Conservation (phyloP, 352 stramenopile species). For the Thalassiosira livingstoniorum region DNA sequence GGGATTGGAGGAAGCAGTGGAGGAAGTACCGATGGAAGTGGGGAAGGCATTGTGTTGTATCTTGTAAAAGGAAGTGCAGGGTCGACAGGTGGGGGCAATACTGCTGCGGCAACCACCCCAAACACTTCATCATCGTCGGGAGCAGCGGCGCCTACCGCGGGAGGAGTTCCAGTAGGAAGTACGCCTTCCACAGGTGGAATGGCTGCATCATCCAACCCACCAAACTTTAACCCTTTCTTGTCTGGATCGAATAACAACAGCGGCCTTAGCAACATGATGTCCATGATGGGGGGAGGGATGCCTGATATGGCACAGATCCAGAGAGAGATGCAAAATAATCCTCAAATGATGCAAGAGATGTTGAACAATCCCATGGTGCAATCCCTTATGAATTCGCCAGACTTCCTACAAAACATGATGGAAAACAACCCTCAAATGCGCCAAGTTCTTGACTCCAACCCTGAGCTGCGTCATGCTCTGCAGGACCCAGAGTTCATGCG, state of each 20-base stretch:
- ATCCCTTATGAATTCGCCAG: slow-evolving; percentile 93
- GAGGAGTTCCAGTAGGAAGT: not conserved
- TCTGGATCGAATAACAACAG: slow-evolving; percentile 10
- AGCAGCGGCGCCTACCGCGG: slow-evolving; percentile 13
- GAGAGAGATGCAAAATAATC: slow-evolving; percentile 58
- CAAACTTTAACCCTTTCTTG: slow-evolving; percentile 23
- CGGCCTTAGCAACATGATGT: slow-evolving; percentile 34
- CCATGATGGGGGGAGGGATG: slow-evolving; percentile 35
- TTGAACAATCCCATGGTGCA: slow-evolving; percentile 90
- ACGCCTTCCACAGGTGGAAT: not conserved
- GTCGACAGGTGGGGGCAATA: slow-evolving; percentile 8
- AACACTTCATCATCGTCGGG: too few relatives aligned
- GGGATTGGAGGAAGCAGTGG: slow-evolving; percentile 28
- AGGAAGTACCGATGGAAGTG: slow-evolving; percentile 6
- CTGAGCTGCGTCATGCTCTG: slow-evolving; percentile 94
- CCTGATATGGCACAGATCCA: slow-evolving; percentile 43
- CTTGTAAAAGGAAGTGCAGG: slow-evolving; percentile 67
- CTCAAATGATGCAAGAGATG: slow-evolving; percentile 77
- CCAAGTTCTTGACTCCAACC: slow-evolving; percentile 94
- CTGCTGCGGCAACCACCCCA: slow-evolving; percentile 4
- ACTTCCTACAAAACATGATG: slow-evolving; percentile 95
- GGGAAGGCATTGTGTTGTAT: slow-evolving; percentile 70
- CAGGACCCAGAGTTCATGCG: slow-evolving; percentile 95
- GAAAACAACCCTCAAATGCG: slow-evolving; percentile 96
- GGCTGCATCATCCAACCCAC: not conserved